Conservation (phyloP, 1,284 basidiomycete species). For the Neolentinus lepideus region DNA sequence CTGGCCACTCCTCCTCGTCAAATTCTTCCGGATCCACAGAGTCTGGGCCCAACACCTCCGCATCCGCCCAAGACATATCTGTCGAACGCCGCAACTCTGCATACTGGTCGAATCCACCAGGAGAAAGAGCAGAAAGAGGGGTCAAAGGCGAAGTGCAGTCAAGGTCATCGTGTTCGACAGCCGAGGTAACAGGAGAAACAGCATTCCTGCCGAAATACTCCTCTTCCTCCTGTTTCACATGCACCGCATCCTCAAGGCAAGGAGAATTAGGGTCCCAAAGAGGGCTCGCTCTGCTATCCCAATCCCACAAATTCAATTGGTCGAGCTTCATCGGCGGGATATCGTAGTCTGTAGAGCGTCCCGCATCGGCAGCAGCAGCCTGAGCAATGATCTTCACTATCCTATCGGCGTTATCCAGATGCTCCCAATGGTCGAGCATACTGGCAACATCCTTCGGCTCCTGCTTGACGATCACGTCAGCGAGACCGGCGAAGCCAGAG, state of each 20-base stretch:
- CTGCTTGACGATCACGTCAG: conserved; percentile 41
- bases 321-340: conserved; percentile 31
- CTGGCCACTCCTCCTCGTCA: conserved; percentile 31
- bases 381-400: conserved; percentile 32
- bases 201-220: conserved; percentile 13
- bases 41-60: conserved; percentile 41
- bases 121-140: conserved; percentile 13
- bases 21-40: conserved; percentile 37
- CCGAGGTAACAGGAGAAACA: conserved; percentile 8
- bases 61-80: conserved; percentile 35
- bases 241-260: conserved; percentile 16
- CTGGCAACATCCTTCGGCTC: conserved; percentile 53
- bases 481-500: conserved; percentile 19
- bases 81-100: conserved; percentile 12
- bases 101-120: not conserved
- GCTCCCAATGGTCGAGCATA: conserved; percentile 60
- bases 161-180: not conserved
- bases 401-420: conserved; percentile 28
- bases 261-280: conserved; percentile 1
- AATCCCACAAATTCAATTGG: conserved; percentile 40
- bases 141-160: conserved; percentile 11
- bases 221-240: conserved; percentile 27
- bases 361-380: conserved; percentile 24
- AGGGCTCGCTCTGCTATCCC: conserved; percentile 14
- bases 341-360: conserved; percentile 8